Evolutionary conservation across 257 asterid genomes (phyloP).

Genomic region (Solanum bulbocastanum): DNA sequence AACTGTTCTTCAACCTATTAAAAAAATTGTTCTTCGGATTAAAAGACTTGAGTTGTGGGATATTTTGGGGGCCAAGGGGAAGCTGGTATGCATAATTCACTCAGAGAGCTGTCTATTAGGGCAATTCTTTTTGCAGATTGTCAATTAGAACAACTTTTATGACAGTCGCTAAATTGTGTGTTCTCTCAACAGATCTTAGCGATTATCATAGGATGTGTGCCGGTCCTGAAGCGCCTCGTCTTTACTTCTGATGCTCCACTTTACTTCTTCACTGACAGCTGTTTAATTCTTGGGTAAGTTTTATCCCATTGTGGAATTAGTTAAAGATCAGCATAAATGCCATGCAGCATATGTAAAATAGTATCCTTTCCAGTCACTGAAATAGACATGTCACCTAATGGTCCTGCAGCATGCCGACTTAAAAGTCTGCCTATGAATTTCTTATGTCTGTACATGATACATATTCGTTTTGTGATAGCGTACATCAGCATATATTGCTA

Average conservation of each 20-base stretch:
- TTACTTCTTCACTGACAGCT: constrained; percentile 96
- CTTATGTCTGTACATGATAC: not conserved
- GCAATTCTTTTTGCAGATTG: not conserved
- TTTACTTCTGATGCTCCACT: constrained; percentile 89
- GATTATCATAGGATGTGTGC: constrained; percentile 77
- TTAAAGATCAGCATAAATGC: not conserved
- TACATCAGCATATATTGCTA: not conserved
- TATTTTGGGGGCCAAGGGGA: not conserved
- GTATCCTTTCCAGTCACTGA: not conserved
- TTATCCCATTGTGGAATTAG: constrained; percentile 6
- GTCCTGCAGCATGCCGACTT: not conserved
- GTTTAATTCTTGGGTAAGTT: constrained; percentile 92
- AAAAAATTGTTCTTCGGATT: not conserved
- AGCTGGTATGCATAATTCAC: not conserved
- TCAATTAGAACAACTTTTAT: not conserved
- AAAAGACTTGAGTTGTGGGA: not conserved
- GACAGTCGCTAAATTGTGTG: not conserved
- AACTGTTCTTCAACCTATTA: not conserved
- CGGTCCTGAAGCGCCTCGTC: constrained; percentile 63
- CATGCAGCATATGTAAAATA: not conserved
- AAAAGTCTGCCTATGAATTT: not conserved
- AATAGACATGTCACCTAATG: not conserved
- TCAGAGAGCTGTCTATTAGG: not conserved
- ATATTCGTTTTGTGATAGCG: not conserved
- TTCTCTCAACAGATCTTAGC: constrained; percentile 63